phyloP scores from a whole-genome alignment of 2,329 filamentous ascomycete genomes.

The Ceratocystis diversiconidia region DNA sequence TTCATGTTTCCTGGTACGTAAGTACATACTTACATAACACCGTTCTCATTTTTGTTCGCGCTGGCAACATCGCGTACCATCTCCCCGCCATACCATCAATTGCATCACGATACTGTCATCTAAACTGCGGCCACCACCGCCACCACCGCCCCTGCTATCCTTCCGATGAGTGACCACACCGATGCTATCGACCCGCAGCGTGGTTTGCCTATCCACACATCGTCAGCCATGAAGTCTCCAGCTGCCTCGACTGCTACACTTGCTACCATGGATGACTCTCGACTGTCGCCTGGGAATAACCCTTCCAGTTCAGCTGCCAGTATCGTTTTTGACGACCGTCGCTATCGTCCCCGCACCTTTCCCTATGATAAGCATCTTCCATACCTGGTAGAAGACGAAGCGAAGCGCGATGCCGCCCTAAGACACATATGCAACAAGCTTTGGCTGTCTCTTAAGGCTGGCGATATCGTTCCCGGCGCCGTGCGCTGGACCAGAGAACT shows the following conservation, averaged over 20 bases:
- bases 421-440: slow-evolving; percentile 84
- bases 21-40: neutral
- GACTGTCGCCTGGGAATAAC: neutral
- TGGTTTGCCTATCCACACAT: neutral
- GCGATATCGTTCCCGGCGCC: slow-evolving; percentile 87
- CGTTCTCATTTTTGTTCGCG: neutral
- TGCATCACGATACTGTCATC: neutral
- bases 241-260: neutral
- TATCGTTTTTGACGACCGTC: slow-evolving; percentile 20
- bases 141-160: neutral
- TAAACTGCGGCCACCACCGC: neutral
- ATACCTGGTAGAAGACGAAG: slow-evolving; percentile 70
- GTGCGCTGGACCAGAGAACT: slow-evolving; percentile 96
- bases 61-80: neutral
- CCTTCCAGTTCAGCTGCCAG: neutral
- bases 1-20: neutral
- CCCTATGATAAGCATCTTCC: slow-evolving; percentile 85
- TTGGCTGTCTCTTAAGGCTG: slow-evolving; percentile 78
- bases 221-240: neutral
- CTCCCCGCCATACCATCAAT: neutral
- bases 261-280: neutral
- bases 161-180: neutral
- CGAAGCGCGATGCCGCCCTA: slow-evolving; percentile 62
- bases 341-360: slow-evolving; percentile 78
- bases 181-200: neutral